These are phyloP conservation scores for Lepraria neglecta DNA, from an alignment of 495 filamentous ascomycete genomes.

Conservation along the genomic window DNA sequence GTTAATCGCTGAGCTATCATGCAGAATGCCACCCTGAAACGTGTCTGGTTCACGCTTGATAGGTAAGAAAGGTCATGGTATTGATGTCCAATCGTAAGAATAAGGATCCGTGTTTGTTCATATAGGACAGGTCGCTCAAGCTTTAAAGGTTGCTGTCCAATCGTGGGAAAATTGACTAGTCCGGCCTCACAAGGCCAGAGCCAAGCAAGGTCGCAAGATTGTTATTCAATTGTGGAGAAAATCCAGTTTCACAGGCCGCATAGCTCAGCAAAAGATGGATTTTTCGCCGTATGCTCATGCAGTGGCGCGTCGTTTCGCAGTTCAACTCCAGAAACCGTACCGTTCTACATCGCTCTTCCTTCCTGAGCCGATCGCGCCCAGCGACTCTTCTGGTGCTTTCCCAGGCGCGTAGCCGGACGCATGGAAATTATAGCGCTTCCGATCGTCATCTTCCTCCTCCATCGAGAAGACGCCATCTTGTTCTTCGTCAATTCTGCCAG, in stretches of 20 bases:
- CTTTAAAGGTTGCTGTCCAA: not conserved
- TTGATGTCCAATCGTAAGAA: not conserved
- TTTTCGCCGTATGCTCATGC: not conserved
- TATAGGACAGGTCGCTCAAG: no score
- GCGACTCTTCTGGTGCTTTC: slow-evolving; percentile 13
- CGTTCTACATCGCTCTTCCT: slow-evolving; percentile 1
- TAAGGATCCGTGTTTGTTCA: not conserved
- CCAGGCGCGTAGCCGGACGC: slow-evolving; percentile 16
- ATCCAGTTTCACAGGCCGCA: not conserved
- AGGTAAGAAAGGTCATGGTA: not conserved
- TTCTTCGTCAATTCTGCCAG: slow-evolving; percentile 69
- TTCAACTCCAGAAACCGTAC: slow-evolving; percentile 18
- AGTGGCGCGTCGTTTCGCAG: not conserved
- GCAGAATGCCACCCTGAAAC: not conserved
- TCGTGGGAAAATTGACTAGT: not conserved
- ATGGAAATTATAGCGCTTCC: slow-evolving; percentile 22
- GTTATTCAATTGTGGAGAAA: no score
- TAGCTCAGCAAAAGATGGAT: not conserved
- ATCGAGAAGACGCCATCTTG: slow-evolving; percentile 75
- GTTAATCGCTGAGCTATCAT: slow-evolving; percentile 3
- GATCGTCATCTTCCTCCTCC: slow-evolving; percentile 64
- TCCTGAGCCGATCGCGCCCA: slow-evolving; percentile 20
- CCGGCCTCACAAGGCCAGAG: not conserved
- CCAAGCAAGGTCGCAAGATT: not conserved
- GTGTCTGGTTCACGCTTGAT: not conserved